These are phyloP conservation scores for Ilyonectria robusta DNA, from an alignment of 2,329 filamentous ascomycete species.

Conservation along the genomic window DNA sequence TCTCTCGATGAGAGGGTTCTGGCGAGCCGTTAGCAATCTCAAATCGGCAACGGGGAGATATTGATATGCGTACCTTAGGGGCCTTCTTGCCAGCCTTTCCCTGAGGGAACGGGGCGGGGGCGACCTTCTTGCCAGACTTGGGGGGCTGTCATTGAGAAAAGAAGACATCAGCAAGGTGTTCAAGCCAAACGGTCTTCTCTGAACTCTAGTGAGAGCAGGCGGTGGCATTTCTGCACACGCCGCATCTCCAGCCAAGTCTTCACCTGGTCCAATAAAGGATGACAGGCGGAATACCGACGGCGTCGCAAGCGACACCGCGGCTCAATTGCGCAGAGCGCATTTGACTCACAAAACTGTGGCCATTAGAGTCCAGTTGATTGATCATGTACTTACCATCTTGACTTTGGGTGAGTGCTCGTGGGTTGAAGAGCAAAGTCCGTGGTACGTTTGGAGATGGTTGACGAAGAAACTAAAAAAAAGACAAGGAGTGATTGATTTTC, in stretches of 20 bases:
- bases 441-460: constrained; percentile 50
- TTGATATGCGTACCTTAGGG: constrained; percentile 82
- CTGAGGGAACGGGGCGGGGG: constrained; percentile 95
- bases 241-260: constrained; percentile 77
- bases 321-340: constrained; percentile 53
- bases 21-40: constrained; percentile 18
- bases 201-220: constrained; percentile 88
- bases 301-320: constrained; percentile 50
- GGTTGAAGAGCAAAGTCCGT: constrained; percentile 53
- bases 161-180: constrained; percentile 95
- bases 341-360: constrained; percentile 56
- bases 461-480: constrained; percentile 46
- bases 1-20: constrained; percentile 99
- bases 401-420: constrained; percentile 54
- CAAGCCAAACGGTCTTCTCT: constrained; percentile 85
- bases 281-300: constrained; percentile 54
- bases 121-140: constrained; percentile 98
- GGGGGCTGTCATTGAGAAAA: constrained; percentile 99
- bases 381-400: constrained; percentile 60
- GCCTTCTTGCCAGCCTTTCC: constrained; percentile 96
- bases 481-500: constrained; percentile 43
- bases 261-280: constrained; percentile 58
- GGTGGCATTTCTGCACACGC: constrained; percentile 68
- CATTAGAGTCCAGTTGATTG: constrained; percentile 54
- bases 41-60: too few species aligned